Conservation (phyloP, 805 yeast genomes). For the Starmerella apis region DNA sequence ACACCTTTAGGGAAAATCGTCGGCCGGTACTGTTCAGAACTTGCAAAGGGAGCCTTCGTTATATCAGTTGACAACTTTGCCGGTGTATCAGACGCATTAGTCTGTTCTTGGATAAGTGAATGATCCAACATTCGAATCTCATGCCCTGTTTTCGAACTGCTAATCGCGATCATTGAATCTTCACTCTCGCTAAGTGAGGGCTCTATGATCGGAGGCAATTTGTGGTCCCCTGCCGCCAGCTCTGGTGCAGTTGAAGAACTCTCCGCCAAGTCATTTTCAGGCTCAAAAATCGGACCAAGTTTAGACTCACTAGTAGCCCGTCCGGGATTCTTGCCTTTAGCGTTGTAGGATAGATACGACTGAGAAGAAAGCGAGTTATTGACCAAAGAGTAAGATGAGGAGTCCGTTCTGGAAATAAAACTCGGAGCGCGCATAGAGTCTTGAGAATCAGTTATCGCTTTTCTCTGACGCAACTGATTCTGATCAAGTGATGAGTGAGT, state of each 20-base stretch:
- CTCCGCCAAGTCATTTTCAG: not conserved
- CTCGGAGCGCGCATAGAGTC: conserved; percentile 3
- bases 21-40: not conserved
- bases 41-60: not conserved
- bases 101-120: not conserved
- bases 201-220: not conserved
- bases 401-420: conserved; percentile 3
- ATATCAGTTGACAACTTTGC: not conserved
- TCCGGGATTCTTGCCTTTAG: not conserved
- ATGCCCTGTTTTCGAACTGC: not conserved
- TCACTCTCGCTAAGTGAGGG: not conserved
- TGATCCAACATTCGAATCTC: not conserved
- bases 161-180: not conserved
- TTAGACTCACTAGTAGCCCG: not conserved
- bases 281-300: not conserved
- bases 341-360: not conserved
- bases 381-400: conserved; percentile 4
- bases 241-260: not conserved
- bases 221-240: not conserved
- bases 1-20: conserved; percentile 2
- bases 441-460: not conserved
- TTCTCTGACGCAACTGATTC: not conserved
- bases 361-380: not conserved
- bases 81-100: too few species aligned
- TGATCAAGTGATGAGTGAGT: not conserved